Evolutionary conservation across 495 filamentous ascomycete genomes (phyloP).

Genomic region (Daldinia concentrica): DNA sequence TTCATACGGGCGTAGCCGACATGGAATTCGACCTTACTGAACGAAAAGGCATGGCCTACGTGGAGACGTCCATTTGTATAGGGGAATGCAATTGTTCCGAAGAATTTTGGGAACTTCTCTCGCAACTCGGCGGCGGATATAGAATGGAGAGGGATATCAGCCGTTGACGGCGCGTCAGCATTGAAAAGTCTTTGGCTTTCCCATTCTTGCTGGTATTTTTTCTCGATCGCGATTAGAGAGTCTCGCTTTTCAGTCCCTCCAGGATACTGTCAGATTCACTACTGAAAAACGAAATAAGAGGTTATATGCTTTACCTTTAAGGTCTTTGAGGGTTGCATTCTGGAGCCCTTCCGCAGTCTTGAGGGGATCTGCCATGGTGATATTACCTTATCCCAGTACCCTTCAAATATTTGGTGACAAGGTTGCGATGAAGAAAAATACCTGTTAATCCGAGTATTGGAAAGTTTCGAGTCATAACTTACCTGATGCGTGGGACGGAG

Average conservation of each 20-base stretch:
- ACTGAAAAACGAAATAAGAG: slow-evolving; percentile 4
- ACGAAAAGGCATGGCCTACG: slow-evolving; percentile 89
- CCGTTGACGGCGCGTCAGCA: slow-evolving; percentile 78
- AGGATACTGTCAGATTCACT: slow-evolving; percentile 3
- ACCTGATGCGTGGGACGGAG: slow-evolving; percentile 4
- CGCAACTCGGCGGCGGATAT: slow-evolving; percentile 77
- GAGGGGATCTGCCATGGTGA: slow-evolving; percentile 24
- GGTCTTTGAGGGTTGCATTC: slow-evolving; percentile 35
- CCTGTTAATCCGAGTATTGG: background rate
- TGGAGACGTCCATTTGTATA: slow-evolving; percentile 98
- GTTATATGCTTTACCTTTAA: slow-evolving; percentile 26
- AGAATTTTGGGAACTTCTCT: slow-evolving; percentile 84
- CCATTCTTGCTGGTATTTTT: slow-evolving; percentile 92
- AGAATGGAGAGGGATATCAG: slow-evolving; percentile 75
- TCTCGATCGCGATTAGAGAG: slow-evolving; percentile 84
- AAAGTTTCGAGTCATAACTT: slow-evolving; percentile 23
- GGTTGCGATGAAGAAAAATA: background rate
- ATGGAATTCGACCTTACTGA: slow-evolving; percentile 90
- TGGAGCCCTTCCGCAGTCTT: slow-evolving; percentile 29
- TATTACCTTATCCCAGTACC: slow-evolving; percentile 1
- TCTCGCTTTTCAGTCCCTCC: slow-evolving; percentile 86
- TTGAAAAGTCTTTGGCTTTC: slow-evolving; percentile 81
- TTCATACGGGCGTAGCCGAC: slow-evolving; percentile 87
- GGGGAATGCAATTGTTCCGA: slow-evolving; percentile 92
- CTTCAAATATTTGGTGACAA: slow-evolving; percentile 1